These are phyloP conservation scores for Trichoderma polysporum DNA, from an alignment of 2,329 filamentous ascomycete species.

Conservation along the genomic window DNA sequence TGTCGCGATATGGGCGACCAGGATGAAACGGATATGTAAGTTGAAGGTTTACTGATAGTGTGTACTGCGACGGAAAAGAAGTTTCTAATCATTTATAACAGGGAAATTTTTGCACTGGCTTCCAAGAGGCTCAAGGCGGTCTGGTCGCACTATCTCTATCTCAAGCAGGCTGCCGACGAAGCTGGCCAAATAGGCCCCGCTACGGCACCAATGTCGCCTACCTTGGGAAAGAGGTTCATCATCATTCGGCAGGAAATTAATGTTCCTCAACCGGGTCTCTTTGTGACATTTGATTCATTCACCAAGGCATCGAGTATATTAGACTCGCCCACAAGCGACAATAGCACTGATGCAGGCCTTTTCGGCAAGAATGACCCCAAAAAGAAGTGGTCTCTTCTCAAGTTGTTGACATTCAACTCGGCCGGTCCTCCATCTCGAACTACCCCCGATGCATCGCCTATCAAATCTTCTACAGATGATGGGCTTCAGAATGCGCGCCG, in stretches of 20 bases:
- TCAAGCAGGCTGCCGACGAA: conserved; percentile 65
- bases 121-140: conserved; percentile 66
- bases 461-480: conserved; percentile 37
- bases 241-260: conserved; percentile 78
- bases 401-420: conserved; percentile 56
- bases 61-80: not conserved
- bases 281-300: conserved; percentile 52
- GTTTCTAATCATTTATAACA: conserved; percentile 39
- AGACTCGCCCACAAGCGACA: conserved; percentile 26
- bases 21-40: conserved; percentile 66
- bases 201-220: conserved; percentile 78
- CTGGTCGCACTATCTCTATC: conserved; percentile 78
- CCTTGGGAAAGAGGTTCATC: conserved; percentile 80
- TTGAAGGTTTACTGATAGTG: conserved; percentile 23
- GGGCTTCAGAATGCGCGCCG: conserved; percentile 51
- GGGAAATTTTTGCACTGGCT: conserved; percentile 67
- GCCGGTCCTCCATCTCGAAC: not conserved
- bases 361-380: conserved; percentile 46
- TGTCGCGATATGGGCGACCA: conserved; percentile 71
- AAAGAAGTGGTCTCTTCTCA: conserved; percentile 63
- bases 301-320: conserved; percentile 31
- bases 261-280: conserved; percentile 47
- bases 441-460: not conserved
- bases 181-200: conserved; percentile 60
- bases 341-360: conserved; percentile 29